Percentiles rank a stretch among this genome's conserved stretches.
Evolutionary conservation across 2,329 filamentous ascomycete genomes (phyloP).

Genomic region (Claviceps sp.): DNA sequence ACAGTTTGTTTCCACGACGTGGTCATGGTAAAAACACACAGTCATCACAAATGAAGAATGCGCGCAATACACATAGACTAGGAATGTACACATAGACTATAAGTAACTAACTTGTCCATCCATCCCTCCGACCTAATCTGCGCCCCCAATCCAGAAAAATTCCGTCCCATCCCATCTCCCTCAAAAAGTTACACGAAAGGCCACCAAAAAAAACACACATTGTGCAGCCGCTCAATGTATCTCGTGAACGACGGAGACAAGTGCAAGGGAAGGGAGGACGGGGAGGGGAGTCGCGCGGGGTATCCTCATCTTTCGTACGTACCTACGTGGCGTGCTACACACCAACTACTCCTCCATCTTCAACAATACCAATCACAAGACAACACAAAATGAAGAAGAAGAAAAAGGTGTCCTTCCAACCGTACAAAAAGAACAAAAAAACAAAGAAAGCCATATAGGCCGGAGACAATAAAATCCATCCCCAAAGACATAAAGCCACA

Average conservation of each 20-base stretch:
- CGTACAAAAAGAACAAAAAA: neutral
- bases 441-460: no score
- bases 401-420: neutral
- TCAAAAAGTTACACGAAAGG: neutral
- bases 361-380: neutral
- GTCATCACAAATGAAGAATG: no score
- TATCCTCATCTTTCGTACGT: constrained; percentile 5
- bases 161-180: neutral
- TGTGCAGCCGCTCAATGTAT: constrained; percentile 3
- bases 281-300: neutral
- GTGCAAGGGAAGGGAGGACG: no score
- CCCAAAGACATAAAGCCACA: no score
- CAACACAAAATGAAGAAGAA: neutral
- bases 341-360: neutral
- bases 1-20: no score
- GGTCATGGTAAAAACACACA: no score
- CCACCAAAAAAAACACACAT: constrained; percentile 1
- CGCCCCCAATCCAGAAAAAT: neutral
- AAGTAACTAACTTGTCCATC: neutral
- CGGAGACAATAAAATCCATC: no score
- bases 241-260: neutral
- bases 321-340: neutral
- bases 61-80: neutral
- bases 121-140: neutral
- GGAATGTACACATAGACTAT: neutral